These are phyloP conservation scores for Kodamaea hsintzibuensis DNA, from an alignment of 805 yeast genomes.

Conservation along the genomic window DNA sequence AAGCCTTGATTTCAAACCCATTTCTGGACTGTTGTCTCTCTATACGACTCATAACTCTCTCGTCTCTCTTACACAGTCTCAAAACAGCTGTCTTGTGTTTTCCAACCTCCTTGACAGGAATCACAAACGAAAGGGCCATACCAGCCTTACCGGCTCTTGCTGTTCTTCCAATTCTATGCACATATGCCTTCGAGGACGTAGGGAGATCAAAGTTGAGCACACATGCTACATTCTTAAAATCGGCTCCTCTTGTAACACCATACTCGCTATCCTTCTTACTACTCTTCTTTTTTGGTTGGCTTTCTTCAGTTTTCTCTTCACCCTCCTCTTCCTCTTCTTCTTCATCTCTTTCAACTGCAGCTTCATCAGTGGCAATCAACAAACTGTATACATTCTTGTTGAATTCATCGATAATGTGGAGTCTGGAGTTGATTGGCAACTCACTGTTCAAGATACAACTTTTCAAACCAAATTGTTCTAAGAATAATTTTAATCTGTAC, in stretches of 20 bases:
- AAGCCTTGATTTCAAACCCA: constrained; percentile 80
- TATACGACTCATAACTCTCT: constrained; percentile 76
- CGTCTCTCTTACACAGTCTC: constrained; percentile 75
- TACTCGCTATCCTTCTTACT: constrained; percentile 67
- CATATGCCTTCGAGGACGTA: constrained; percentile 80
- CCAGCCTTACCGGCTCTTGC: constrained; percentile 98
- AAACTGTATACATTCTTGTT: constrained; percentile 85
- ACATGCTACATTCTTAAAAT: constrained; percentile 93
- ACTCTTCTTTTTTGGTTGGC: constrained; percentile 19
- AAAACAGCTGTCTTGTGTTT: constrained; percentile 82
- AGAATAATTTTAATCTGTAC: constrained; percentile 82
- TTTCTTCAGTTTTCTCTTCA: constrained; percentile 22
- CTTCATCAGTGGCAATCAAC: constrained; percentile 93
- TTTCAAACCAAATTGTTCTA: constrained; percentile 92
- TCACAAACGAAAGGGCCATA: constrained; percentile 90
- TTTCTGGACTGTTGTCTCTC: constrained; percentile 71
- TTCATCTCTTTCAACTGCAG: constrained; percentile 52
- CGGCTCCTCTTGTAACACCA: constrained; percentile 96
- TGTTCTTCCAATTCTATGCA: constrained; percentile 94
- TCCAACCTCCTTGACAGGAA: constrained; percentile 79
- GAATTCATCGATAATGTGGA: constrained; percentile 94
- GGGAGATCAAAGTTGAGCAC: constrained; percentile 95
- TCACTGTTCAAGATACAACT: constrained; percentile 90
- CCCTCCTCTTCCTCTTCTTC: constrained; percentile 27
- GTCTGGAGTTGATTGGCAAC: constrained; percentile 86